Base-by-base conservation (phyloP, 345 rosid genomes). In the Eucalyptus sp. region DNA sequence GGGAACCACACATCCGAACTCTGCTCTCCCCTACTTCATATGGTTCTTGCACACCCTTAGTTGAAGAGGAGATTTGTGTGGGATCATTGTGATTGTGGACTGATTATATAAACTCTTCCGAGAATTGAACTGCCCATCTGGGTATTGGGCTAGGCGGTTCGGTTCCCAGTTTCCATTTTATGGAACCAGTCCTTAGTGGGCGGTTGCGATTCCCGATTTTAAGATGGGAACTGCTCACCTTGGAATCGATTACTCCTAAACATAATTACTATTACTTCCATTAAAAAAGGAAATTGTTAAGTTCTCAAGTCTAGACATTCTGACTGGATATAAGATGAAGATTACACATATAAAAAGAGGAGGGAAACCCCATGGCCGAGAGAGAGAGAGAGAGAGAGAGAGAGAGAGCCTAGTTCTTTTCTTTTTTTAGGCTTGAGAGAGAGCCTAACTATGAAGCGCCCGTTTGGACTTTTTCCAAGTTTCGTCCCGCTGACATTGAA, bases 401-500 rank as follows among this genome's bases (percentile, higher is more conserved):
- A 4, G 54, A 50, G 52, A 50, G 52, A 50, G 52, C 1, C n/a
- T 25, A 52, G 58, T 25, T 2, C 24, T 52, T 18, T 52, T 52
- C 10, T 41, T 41, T 18, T 18, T 1, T 7, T 52, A 7, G 58
- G 58, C 58, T 52, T 52, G 24, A 52, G 24, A 0, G 24, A 1
- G 56, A 52, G 10, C 4, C 58, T 18, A 52, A 1, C 4, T 8
- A 20, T 7, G 25, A 25, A 4, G 17, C 68, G 16, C 68, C 68
- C 31, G 7, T 60, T 62, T 86, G 41, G 48, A 48, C 37, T 58
- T 58, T 41, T 44, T 66, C 79, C 89, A 87, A 25, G 54, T 31
- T 31, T 20, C 43, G 56, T 27, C 90, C 44, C 64, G 25, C 54
- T 41, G 58, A 76, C 89, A 91, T 89, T 93, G 7, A 92, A 91